Base-by-base conservation (phyloP, 2,329 filamentous ascomycete species). In the Trematosphaeria pertusa region DNA sequence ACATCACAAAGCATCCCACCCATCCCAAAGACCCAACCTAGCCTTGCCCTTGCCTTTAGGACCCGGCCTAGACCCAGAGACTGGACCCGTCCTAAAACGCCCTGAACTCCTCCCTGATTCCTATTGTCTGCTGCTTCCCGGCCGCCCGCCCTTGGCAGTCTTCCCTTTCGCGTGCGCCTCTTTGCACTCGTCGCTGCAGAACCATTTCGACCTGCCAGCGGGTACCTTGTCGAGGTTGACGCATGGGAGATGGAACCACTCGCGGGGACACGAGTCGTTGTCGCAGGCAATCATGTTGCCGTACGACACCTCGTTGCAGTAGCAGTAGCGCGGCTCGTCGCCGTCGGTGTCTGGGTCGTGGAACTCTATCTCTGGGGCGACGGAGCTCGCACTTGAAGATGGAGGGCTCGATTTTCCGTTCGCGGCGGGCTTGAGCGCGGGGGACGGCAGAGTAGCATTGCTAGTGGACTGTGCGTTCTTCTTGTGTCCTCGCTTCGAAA, bases 281-380 rank as follows among this genome's bases (percentile, higher is more conserved):
- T 87, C 84, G 61, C 84, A 87, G 10, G 82, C 84, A 31, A 87
- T 81, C 84, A 87, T 87, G 61, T 85, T 82, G 14, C 84, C 84
- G 61, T 85, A 86, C 53, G 79, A 83, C 28, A 86, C 83, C 52
- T 82, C 81, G 38, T 83, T 82, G 62, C 84, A 87, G 55, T 84
- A 85, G 69, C 84, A 87, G 63, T 87, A 87, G 31, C 82, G 80
- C 50, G 81, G 82, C 51, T 84, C 82, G 22, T 67, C 71, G 18
- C 60, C 71, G 38, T 71, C 71, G 10, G 66, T 59, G 9, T 52
- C 66, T 31, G 63, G 70, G 41, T 69, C 62, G 44, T 62, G 65
- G 34, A 58, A 65, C 33, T 71, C 69, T 22, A 61, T 63, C 18
- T 70, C 68, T 21, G 64, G 64, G 4, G 58, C 62, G 14, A 65